phyloP scores from a whole-genome alignment of 2,329 filamentous ascomycete species.

The Lasiodiplodia citricola region DNA sequence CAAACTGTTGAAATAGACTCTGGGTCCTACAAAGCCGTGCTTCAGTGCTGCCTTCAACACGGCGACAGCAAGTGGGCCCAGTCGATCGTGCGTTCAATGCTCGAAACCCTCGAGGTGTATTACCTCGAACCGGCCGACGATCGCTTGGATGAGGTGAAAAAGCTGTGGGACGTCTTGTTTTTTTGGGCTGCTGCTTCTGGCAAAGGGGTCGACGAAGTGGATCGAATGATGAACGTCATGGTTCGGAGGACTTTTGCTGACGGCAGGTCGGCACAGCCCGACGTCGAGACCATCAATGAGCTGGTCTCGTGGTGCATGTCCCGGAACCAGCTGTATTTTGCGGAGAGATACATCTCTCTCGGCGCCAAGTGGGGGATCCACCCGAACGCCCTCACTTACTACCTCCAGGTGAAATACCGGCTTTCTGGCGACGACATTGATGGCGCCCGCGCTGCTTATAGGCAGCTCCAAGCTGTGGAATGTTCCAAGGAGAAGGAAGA shows the following conservation, averaged over 20 bases:
- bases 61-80: constrained; percentile 17
- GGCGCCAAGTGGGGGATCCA: constrained; percentile 68
- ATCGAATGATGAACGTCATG: constrained; percentile 74
- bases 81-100: constrained; percentile 11
- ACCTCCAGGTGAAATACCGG: constrained; percentile 77
- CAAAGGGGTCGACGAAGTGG: constrained; percentile 73
- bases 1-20: neutral
- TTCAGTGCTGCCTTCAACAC: constrained; percentile 17
- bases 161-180: constrained; percentile 71
- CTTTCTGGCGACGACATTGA: constrained; percentile 75
- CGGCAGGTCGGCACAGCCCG: constrained; percentile 57
- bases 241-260: constrained; percentile 55
- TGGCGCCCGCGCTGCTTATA: constrained; percentile 70
- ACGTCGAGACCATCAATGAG: constrained; percentile 75
- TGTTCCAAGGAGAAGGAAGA: constrained; percentile 59
- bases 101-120: constrained; percentile 13
- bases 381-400: constrained; percentile 71
- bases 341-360: constrained; percentile 74
- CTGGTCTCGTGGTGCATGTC: constrained; percentile 75
- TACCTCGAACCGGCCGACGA: neutral
- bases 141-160: neutral
- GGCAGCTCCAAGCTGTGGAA: constrained; percentile 63
- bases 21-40: neutral
- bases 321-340: constrained; percentile 71
- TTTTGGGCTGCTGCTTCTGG: constrained; percentile 77